Evolutionary conservation across 164 flowering plant genomes (phyloP), one percentile per base, ranked within the genome.

Genomic region (Vitis amurensis): DNA sequence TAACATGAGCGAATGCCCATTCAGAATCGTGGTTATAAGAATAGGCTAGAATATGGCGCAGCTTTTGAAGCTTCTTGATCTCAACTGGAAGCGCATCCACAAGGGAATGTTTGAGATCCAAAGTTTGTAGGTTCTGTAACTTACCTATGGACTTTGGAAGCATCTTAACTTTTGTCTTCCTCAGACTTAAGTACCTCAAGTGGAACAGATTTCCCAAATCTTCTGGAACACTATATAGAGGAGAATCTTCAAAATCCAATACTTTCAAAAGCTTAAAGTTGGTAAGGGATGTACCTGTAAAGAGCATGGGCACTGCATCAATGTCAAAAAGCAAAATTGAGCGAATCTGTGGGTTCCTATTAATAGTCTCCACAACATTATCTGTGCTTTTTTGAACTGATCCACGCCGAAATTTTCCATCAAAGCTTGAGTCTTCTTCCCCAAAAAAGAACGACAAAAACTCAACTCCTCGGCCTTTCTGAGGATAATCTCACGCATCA

Each of bases 131-230:
- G 55, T 74, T 66, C 17, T 55, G 31, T 0, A 83, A 79, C 59
- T 66, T 80, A 17, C 74, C 73, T 17, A 75, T 75, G 17, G 79
- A 68, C n/a, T 63, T 73, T 47, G 79, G 85, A 30, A 82, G 60
- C 63, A 17, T 11, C 17, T 65, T 73, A 37, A 82, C 55, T 55
- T 61, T 59, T 4, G 81, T 82, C 4, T 50, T 12, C 37, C 76
- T 77, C 29, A 79, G 11, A 52, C 76, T 76, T 11, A 77, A 50
- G 37, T 72, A 75, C 29, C 74, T 75, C 55, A 82, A 60, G 59
- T 69, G 77, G 11, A 63, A 61, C n/a, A 79, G 31, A 1, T 66
- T 59, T 17, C 63, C 67, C 12, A 82, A n/a, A 15, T 68, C 68
- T 9, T 50, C 50, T 3, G 83, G 83, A 60, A 82, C 60, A 11